These are phyloP conservation scores for Karstenula rhodostoma DNA, from an alignment of 2,329 filamentous ascomycete species.

Conservation along the genomic window DNA sequence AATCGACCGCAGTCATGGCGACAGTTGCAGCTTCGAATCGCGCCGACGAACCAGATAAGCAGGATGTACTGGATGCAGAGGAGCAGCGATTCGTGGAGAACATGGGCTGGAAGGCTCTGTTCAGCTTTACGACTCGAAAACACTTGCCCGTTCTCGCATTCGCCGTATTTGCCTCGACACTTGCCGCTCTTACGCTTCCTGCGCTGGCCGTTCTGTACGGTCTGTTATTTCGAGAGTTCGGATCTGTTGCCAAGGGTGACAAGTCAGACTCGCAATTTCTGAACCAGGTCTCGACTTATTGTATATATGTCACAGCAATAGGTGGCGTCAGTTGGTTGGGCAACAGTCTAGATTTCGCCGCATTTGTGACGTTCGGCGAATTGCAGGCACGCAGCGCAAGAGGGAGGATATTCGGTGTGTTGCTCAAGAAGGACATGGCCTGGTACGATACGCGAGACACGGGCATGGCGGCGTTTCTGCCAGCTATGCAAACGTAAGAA, in stretches of 20 bases:
- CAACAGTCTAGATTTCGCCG: slow-evolving; percentile 70
- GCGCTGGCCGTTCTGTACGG: slow-evolving; percentile 76
- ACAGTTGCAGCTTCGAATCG: slow-evolving; percentile 20
- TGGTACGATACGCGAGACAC: slow-evolving; percentile 83
- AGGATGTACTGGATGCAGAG: slow-evolving; percentile 21
- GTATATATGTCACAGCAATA: slow-evolving; percentile 68
- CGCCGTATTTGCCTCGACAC: slow-evolving; percentile 65
- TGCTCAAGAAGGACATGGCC: slow-evolving; percentile 76
- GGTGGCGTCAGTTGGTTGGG: slow-evolving; percentile 72
- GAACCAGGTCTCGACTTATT: slow-evolving; percentile 65
- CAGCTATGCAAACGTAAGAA: slow-evolving; percentile 75
- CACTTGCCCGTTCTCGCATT: slow-evolving; percentile 65
- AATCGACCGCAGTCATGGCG: slow-evolving; percentile 22
- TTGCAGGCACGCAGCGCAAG: slow-evolving; percentile 75
- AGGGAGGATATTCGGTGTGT: slow-evolving; percentile 68
- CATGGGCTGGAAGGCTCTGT: slow-evolving; percentile 66
- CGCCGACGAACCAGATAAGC: slow-evolving; percentile 26
- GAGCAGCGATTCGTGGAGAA: slow-evolving; percentile 31
- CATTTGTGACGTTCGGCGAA: slow-evolving; percentile 83
- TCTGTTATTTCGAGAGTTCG: slow-evolving; percentile 75
- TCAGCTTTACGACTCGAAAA: slow-evolving; percentile 72
- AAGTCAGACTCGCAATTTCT: slow-evolving; percentile 62
- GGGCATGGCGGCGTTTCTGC: slow-evolving; percentile 75
- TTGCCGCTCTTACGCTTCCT: slow-evolving; percentile 70
- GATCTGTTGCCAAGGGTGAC: slow-evolving; percentile 67